Evolutionary conservation across 1,139 yeast species (phyloP), one percentile per base, ranked within the genome.

Genomic region (Casaregolazyma lundiana): DNA sequence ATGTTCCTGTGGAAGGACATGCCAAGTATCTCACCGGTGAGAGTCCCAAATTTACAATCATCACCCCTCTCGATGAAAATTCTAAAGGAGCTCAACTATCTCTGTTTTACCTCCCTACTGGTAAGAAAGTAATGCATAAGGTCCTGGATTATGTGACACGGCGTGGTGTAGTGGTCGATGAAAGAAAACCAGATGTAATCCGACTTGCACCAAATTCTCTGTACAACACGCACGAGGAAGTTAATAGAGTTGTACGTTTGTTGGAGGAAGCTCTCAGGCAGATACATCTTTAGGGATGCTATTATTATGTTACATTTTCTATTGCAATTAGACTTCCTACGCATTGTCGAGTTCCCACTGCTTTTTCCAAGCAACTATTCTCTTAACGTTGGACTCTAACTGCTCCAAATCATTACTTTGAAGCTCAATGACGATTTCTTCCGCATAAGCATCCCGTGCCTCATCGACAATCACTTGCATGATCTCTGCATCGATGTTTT

Each of bases 401-500:
- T 89, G 83, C 43, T 85, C 94, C 5, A 79, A 80, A 19, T 73
- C 66, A 61, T 90, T 81, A 48, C 95, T 84, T 36, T 67, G 70
- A 54, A 92, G 73, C 58, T 84, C 95, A 45, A 92, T 85, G 35
- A 94, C 94, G 20, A 89, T 80, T 51, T 84, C 87, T 22, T 81
- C 81, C 34, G 75, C 85, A 61, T 88, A 92, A 34, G 83, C 75
- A 32, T 88, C 96, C 48, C 76, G 70, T 0, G 98, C 98, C 57
- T 94, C 98, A 55, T 83, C 85, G 42, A 83, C 68, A 19, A 94
- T 77, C 19, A 92, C 88, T 57, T 90, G 92, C 98, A 92, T 94
- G 54, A 94, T 92, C 65, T 92, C 99, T 52, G 96, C 95, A 63
- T 92, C 97, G 47, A 94, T 71, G 63, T 92, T 92, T 62, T 94